Evolutionary conservation across 192 early-diverging fungal species (phyloP), one percentile per base, ranked within the genome.

Genomic region (Coemansia sp.): DNA sequence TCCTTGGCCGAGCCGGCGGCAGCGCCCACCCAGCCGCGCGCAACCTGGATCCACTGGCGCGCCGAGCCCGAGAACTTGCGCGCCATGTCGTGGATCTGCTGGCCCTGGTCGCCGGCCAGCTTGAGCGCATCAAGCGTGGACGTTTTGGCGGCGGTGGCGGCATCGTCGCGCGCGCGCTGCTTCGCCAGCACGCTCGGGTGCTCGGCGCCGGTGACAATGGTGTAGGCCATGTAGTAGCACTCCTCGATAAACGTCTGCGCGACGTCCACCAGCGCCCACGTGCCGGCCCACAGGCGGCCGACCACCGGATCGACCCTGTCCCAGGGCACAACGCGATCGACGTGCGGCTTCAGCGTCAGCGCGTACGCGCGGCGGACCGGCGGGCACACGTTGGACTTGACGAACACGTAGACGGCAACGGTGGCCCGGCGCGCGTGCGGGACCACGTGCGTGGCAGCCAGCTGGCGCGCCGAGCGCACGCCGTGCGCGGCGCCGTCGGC

Each of bases 291-390:
- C 1, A 50, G 1, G 25, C 44, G 62, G 5, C 29, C 45, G 0
- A 40, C 6, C 17, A 67, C 55, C 0, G 17, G 14, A 2, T 66
- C 44, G 25, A 67, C 56, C 10, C 62, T 47, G 40, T 77, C 68
- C 74, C 74, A 77, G 47, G 67, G 67, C n/a, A 77, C 74, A 3
- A 77, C 43, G 22, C 56, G 62, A 19, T 77, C 74, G n/a, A 77
- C 67, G 28, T 77, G 49, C 2, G 31, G 45, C 52, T 70, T 58
- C n/a, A 77, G 51, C 2, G 62, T 62, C 41, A 42, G 38, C 0
- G 31, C 58, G 29, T 77, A 77, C 10, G 45, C 40, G 0, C 25
- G 17, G 31, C 29, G 52, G 0, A 77, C 53, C 0, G 58, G 67
- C 15, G 74, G 74, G 14, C 21, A 54, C 23, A 77, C 60, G 31